phyloP scores from a whole-genome alignment of 805 yeast genomes.

The Maudiozyma bulderi region DNA sequence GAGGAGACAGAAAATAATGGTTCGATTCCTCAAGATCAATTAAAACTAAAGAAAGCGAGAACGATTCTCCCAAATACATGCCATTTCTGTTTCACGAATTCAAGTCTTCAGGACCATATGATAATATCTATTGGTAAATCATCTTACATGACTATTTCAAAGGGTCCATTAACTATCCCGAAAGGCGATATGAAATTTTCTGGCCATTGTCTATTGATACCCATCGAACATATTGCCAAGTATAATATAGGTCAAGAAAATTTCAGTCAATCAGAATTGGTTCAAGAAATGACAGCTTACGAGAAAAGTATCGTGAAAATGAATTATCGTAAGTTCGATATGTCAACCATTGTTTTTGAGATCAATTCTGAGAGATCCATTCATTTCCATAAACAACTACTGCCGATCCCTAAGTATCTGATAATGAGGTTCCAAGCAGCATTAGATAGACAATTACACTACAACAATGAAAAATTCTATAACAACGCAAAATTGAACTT shows the following conservation, averaged over 20 bases:
- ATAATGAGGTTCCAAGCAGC: conserved; percentile 36
- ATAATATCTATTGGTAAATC: conserved; percentile 62
- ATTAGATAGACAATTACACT: conserved; percentile 35
- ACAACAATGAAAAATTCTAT: conserved; percentile 41
- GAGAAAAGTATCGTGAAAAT: conserved; percentile 42
- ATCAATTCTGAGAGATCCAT: conserved; percentile 54
- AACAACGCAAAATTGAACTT: conserved; percentile 39
- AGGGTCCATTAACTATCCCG: conserved; percentile 69
- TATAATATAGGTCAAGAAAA: conserved; percentile 21
- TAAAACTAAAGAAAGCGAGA: conserved; percentile 11
- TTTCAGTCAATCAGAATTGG: conserved; percentile 11
- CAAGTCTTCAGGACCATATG: conserved; percentile 70
- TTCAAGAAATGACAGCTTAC: conserved; percentile 39
- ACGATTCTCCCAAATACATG: conserved; percentile 52
- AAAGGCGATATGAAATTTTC: conserved; percentile 44
- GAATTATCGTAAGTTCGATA: conserved; percentile 35
- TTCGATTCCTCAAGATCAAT: too few relatives aligned
- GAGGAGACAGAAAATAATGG: not conserved
- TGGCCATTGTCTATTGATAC: conserved; percentile 75
- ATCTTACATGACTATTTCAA: conserved; percentile 66
- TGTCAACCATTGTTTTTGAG: conserved; percentile 57
- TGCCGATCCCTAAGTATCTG: conserved; percentile 51
- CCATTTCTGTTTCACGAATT: conserved; percentile 77
- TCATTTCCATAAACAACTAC: conserved; percentile 68
- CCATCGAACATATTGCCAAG: conserved; percentile 62